These are phyloP conservation scores for Carallia brachiata DNA, from an alignment of 345 rosid species.

Conservation along the genomic window DNA sequence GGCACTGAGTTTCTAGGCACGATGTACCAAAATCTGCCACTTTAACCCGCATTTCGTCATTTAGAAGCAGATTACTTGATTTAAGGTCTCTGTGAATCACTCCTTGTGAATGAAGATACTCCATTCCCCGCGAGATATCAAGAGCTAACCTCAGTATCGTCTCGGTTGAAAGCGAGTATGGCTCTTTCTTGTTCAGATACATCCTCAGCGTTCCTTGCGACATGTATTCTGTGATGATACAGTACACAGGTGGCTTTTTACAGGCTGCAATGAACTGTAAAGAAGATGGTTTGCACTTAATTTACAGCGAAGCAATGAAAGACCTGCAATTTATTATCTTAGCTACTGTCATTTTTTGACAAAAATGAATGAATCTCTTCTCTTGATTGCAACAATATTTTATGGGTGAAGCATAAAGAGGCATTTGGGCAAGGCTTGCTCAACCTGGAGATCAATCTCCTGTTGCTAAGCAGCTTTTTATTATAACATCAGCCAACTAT, in stretches of 20 bases:
- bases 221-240: conserved; percentile 98
- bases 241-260: conserved; percentile 92
- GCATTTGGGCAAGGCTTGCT: too few species aligned
- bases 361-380: too few species aligned
- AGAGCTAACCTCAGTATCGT: conserved; percentile 84
- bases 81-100: conserved; percentile 97
- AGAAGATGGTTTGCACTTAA: conserved; percentile 4
- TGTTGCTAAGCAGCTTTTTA: too few species aligned
- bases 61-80: conserved; percentile 85
- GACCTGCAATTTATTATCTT: background rate
- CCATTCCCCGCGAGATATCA: conserved; percentile 99
- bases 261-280: conserved; percentile 97
- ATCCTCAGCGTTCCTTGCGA: conserved; percentile 96
- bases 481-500: too few species aligned
- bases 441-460: too few species aligned
- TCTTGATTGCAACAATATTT: background rate
- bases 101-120: conserved; percentile 97
- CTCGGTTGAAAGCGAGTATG: conserved; percentile 87
- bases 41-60: conserved; percentile 94
- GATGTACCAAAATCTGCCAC: conserved; percentile 98
- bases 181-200: conserved; percentile 99
- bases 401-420: too few species aligned
- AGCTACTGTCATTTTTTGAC: too few species aligned
- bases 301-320: conserved; percentile 13
- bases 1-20: conserved; percentile 90